These are phyloP conservation scores for Pisolithus thermaeus DNA, from an alignment of 1,284 basidiomycete genomes.

Conservation along the genomic window DNA sequence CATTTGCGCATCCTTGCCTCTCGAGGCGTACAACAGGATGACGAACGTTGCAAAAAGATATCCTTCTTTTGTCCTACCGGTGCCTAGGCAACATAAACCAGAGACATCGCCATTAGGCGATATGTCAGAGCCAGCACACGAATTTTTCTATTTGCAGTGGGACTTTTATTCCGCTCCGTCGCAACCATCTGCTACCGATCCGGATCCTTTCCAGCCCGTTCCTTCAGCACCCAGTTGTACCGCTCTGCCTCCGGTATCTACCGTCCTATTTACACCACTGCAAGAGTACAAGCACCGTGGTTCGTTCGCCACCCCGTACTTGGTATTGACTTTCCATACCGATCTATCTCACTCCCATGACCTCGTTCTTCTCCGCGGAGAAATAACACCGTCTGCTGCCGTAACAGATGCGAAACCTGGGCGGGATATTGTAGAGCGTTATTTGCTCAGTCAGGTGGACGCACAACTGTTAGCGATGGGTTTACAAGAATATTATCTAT, in stretches of 20 bases:
- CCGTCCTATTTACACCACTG: conserved; percentile 88
- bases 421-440: conserved; percentile 32
- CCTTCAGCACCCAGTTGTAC: conserved; percentile 20
- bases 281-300: conserved; percentile 90
- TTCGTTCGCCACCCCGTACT: conserved; percentile 86
- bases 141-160: conserved; percentile 91
- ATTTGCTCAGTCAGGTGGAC: conserved; percentile 70
- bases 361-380: conserved; percentile 85
- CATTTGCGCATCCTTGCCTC: conserved; percentile 75
- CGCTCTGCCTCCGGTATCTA: conserved; percentile 48
- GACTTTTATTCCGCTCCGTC: conserved; percentile 64
- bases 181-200: conserved; percentile 33
- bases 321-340: conserved; percentile 90
- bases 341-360: conserved; percentile 81
- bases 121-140: conserved; percentile 45
- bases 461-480: conserved; percentile 76
- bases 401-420: conserved; percentile 20
- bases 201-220: conserved; percentile 38
- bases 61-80: conserved; percentile 74
- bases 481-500: conserved; percentile 81
- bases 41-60: conserved; percentile 55
- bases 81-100: conserved; percentile 47
- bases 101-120: conserved; percentile 19
- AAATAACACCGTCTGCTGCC: conserved; percentile 74
- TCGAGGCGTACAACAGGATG: conserved; percentile 73